Conservation (phyloP, 257 asterid species). For the Nicotiana otophora region DNA sequence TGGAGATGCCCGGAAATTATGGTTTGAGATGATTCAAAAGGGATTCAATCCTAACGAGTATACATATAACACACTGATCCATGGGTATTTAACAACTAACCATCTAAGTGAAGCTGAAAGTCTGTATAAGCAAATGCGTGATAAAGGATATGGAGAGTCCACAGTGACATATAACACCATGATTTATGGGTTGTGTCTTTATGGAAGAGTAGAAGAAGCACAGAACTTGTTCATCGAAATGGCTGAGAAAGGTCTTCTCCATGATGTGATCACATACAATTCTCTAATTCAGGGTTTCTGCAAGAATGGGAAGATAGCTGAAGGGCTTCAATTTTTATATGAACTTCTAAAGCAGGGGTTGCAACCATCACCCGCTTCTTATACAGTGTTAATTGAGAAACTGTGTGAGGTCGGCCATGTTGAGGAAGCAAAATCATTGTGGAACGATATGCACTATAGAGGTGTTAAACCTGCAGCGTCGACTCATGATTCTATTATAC, state of each 20-base stretch:
- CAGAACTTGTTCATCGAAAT: conserved; percentile 42
- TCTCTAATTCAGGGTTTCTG: conserved; percentile 50
- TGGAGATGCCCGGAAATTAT: conserved; percentile 50
- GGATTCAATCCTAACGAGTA: conserved; percentile 47
- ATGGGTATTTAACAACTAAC: conserved; percentile 50
- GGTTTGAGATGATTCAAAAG: conserved; percentile 66
- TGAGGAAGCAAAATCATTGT: conserved; percentile 47
- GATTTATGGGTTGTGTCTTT: conserved; percentile 52
- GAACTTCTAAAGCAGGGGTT: conserved; percentile 46
- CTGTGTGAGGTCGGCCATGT: conserved; percentile 45
- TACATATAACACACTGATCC: conserved; percentile 46
- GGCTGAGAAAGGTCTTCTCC: conserved; percentile 35
- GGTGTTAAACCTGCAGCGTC: conserved; percentile 33
- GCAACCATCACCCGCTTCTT: conserved; percentile 40
- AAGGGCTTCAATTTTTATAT: conserved; percentile 28
- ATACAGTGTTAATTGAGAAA: conserved; percentile 29
- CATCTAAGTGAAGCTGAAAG: conserved; percentile 49
- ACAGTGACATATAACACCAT: conserved; percentile 48
- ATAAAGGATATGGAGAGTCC: conserved; percentile 40
- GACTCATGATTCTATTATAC: conserved; percentile 35
- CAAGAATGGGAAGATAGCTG: conserved; percentile 31
- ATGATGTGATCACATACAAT: conserved; percentile 43
- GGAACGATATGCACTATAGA: conserved; percentile 47
- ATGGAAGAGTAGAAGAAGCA: conserved; percentile 49
- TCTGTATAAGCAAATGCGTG: conserved; percentile 55